Percentiles rank a stretch among this genome's conserved stretches.
Conservation (phyloP, 1,284 basidiomycete genomes). For the Xerocomus amazonicus region DNA sequence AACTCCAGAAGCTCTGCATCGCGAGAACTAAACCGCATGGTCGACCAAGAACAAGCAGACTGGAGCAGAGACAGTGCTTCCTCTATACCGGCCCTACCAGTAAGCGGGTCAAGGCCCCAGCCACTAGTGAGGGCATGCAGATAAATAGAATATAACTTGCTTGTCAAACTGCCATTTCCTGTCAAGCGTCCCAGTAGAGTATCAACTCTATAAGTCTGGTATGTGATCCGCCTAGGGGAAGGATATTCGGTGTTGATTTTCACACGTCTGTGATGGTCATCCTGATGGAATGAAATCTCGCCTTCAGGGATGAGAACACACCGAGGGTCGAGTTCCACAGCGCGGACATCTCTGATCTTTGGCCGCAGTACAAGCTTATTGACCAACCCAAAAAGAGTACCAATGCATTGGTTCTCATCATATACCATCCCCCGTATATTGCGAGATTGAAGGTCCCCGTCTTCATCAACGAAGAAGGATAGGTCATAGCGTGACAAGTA, state of each 20-base stretch:
- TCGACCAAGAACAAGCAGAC: constrained; percentile 39
- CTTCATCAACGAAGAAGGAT: constrained; percentile 29
- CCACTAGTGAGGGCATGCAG: constrained; percentile 45
- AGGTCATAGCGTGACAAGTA: constrained; percentile 40
- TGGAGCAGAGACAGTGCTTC: constrained; percentile 40
- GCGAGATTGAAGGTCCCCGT: constrained; percentile 26
- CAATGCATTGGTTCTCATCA: constrained; percentile 23
- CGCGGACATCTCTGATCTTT: constrained; percentile 3
- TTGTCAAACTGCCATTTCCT: constrained; percentile 32
- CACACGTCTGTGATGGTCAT: constrained; percentile 26
- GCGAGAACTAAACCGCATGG: constrained; percentile 30
- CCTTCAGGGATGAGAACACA: constrained; percentile 42
- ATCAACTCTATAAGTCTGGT: constrained; percentile 41
- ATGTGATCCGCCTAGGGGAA: constrained; percentile 12
- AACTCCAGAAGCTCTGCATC: constrained; percentile 33
- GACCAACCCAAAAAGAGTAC: constrained; percentile 29
- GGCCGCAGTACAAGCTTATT: constrained; percentile 40
- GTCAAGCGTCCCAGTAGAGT: constrained; percentile 37
- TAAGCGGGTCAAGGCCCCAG: constrained; percentile 44
- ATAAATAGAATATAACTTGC: constrained; percentile 39
- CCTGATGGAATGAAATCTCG: constrained; percentile 19
- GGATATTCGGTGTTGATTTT: constrained; percentile 16
- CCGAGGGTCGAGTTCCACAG: constrained; percentile 15
- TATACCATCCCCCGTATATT: constrained; percentile 23
- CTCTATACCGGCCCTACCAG: constrained; percentile 42